Base-by-base conservation (phyloP, 192 early-diverging fungal genomes). In the Tieghemiomyces parasiticus region DNA sequence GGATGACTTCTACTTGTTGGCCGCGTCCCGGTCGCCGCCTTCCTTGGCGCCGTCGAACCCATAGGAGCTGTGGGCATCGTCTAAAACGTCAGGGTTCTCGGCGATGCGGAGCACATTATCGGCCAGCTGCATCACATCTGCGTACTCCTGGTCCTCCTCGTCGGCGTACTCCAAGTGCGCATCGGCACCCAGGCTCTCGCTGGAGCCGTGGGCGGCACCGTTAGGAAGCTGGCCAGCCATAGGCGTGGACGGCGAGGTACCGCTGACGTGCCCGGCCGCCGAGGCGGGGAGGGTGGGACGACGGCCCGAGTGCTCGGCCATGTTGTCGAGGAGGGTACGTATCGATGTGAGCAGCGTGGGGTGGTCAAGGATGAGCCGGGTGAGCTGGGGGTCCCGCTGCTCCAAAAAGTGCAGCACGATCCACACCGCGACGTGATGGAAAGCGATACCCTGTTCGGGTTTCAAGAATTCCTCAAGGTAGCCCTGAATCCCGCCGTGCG, bases 391-490 rank as follows among this genome's bases (percentile, higher is more conserved):
- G 22, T 70, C 67, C 61, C 64, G 67, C 61, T 65, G 67, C 49
- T 86, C 84, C 60, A 89, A 65, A 67, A 89, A 81, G 74, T 88
- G 83, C 22, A 84, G 75, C 63, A 92, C 81, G 28, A 88, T 92
- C 88, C 88, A 92, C 35, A 90, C 76, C 3, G 82, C 88, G 62
- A 92, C 81, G 20, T 90, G 88, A 60, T 83, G 85, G 62, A 91
- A 83, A 53, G 79, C 76, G 60, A 79, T 78, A 53, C 85, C 83
- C 48, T 75, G 74, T 22, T 72, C 67, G 28, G 80, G 75, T 14
- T 75, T 74, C 38, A 87, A 56, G 67, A 87, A 88, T n/a, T 75
- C 63, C 22, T 78, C 72, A 58, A 92, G 64, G 54, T 86, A 89
- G 35, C 77, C 80, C 63, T 86, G 78, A 48, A 89, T 66, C 0